phyloP scores from a whole-genome alignment of 106 monocot genomes.

The Hemerocallis citrina region DNA sequence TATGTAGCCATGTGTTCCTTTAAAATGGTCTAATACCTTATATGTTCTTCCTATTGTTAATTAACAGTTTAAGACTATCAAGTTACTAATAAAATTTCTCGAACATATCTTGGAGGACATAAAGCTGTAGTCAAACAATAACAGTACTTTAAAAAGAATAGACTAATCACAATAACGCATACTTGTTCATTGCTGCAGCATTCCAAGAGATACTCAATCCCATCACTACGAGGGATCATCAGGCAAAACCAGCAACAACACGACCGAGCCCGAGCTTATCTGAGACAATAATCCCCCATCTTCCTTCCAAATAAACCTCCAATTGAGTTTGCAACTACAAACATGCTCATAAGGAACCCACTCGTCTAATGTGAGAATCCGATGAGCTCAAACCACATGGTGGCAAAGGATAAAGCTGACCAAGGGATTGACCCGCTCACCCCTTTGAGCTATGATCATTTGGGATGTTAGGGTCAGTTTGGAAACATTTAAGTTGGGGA shows the following conservation, averaged over 20 bases:
- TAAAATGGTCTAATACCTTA: neutral
- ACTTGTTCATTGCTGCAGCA: slow-evolving; percentile 88
- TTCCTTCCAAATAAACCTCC: slow-evolving; percentile 76
- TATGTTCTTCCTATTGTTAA: neutral
- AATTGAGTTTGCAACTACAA: slow-evolving; percentile 47
- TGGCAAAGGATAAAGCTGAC: slow-evolving; percentile 79
- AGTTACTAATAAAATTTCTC: no score
- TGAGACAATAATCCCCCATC: slow-evolving; percentile 86
- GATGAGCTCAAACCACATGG: slow-evolving; percentile 89
- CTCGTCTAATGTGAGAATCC: slow-evolving; percentile 75
- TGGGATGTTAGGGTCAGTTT: slow-evolving; percentile 84
- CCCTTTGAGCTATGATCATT: slow-evolving; percentile 89
- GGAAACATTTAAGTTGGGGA: no score
- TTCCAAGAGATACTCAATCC: slow-evolving; percentile 89
- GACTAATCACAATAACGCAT: slow-evolving; percentile 10
- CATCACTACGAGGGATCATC: slow-evolving; percentile 73
- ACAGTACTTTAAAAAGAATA: neutral
- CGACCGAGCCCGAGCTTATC: slow-evolving; percentile 70
- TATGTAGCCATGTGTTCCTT: slow-evolving; percentile 37
- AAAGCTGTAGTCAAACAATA: no score
- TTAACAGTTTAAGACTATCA: no score
- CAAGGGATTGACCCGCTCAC: slow-evolving; percentile 89
- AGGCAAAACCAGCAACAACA: slow-evolving; percentile 63
- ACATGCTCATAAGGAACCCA: slow-evolving; percentile 49
- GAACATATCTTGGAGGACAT: no score